phyloP scores from a whole-genome alignment of 1,284 basidiomycete genomes.

The Ustilago esculenta region DNA sequence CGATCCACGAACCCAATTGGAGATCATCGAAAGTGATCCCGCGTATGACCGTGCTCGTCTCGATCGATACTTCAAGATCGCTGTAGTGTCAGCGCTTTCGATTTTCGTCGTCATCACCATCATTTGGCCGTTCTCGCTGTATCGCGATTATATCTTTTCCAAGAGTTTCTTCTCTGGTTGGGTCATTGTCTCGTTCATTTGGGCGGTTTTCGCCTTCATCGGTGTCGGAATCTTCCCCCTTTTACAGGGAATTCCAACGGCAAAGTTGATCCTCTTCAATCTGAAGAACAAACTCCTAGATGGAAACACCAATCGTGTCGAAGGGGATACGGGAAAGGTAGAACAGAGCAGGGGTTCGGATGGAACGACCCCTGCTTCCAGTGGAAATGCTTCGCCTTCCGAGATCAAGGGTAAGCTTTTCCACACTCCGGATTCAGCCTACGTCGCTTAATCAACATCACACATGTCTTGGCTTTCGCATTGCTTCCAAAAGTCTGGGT shows the following conservation, averaged over 20 bases:
- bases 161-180: conserved; percentile 62
- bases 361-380: background rate
- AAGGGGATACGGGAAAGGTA: background rate
- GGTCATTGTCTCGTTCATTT: conserved; percentile 60
- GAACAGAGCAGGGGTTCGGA: conserved; percentile 3
- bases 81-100: conserved; percentile 23
- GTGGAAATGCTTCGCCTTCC: background rate
- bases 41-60: conserved; percentile 31
- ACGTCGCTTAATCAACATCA: conserved; percentile 23
- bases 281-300: conserved; percentile 10
- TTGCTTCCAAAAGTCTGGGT: too few species aligned
- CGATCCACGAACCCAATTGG: conserved; percentile 34
- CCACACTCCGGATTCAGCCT: conserved; percentile 4
- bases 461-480: too few species aligned
- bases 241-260: conserved; percentile 53
- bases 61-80: conserved; percentile 38
- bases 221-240: conserved; percentile 58
- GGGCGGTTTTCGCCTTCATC: conserved; percentile 56
- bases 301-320: background rate
- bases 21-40: conserved; percentile 42
- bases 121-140: conserved; percentile 64
- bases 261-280: conserved; percentile 27
- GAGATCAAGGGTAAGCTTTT: conserved; percentile 2
- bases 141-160: conserved; percentile 63
- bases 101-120: conserved; percentile 62